Conservation (phyloP, 2,329 filamentous ascomycete genomes). For the Penicillium sp. region DNA sequence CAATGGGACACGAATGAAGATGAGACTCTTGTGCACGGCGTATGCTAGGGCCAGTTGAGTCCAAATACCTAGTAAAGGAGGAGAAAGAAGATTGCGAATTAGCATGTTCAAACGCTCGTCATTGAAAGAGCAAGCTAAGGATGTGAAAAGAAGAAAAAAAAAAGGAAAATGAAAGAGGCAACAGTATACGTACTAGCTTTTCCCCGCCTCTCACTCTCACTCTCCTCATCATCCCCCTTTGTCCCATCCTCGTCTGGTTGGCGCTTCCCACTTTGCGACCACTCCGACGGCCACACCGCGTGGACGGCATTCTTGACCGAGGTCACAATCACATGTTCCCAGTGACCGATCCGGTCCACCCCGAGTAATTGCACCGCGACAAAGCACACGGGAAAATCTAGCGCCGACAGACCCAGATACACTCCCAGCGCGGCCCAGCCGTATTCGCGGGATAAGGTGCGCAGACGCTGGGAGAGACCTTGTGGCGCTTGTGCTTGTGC, state of each 20-base stretch:
- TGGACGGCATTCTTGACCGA: slow-evolving; percentile 29
- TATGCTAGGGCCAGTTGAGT: slow-evolving; percentile 92
- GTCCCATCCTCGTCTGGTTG: neutral
- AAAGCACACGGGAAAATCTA: slow-evolving; percentile 96
- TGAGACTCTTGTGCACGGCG: slow-evolving; percentile 95
- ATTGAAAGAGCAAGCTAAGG: neutral
- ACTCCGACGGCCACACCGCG: slow-evolving; percentile 33
- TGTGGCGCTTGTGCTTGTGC: slow-evolving; percentile 39
- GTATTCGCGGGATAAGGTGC: slow-evolving; percentile 83
- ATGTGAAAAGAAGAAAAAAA: neutral
- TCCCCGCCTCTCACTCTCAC: slow-evolving; percentile 47
- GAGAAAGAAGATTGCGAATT: neutral
- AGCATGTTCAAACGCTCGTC: neutral
- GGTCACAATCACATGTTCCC: slow-evolving; percentile 41
- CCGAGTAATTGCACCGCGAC: slow-evolving; percentile 75
- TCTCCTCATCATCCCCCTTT: slow-evolving; percentile 13
- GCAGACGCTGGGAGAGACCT: slow-evolving; percentile 62
- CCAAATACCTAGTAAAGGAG: slow-evolving; percentile 54
- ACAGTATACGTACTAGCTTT: slow-evolving; percentile 61
- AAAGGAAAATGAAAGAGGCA: neutral
- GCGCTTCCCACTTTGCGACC: too few relatives aligned
- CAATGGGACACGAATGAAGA: slow-evolving; percentile 89
- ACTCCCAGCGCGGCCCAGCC: slow-evolving; percentile 92
- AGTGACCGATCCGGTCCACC: slow-evolving; percentile 71
- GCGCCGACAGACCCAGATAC: slow-evolving; percentile 71